Conservation (phyloP, 192 early-diverging fungal species). For the Fimicolochytrium jonesii region DNA sequence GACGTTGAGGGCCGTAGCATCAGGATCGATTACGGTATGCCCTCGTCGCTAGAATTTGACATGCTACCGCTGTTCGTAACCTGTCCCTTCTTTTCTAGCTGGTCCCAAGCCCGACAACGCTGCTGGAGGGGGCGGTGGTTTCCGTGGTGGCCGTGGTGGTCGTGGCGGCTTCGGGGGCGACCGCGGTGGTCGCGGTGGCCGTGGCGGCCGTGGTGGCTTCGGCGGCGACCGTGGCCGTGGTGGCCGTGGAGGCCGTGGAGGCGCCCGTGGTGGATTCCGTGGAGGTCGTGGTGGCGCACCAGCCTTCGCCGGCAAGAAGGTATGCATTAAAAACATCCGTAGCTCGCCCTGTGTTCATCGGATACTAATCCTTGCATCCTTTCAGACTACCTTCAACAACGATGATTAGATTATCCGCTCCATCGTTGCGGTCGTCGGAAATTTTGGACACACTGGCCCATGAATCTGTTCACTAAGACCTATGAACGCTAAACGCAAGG, state of each 20-base stretch:
- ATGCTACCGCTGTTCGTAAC: too few species aligned
- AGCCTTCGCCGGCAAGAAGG: conserved; percentile 34
- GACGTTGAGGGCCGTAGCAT: conserved; percentile 77
- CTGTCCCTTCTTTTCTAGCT: too few species aligned
- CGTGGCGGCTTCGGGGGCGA: conserved; percentile 36
- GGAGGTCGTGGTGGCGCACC: conserved; percentile 31
- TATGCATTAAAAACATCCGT: not conserved
- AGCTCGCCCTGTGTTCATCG: not conserved
- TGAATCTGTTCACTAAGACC: too few species aligned
- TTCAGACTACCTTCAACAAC: conserved; percentile 3
- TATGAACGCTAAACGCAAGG: too few species aligned
- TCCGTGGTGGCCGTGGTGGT: conserved; percentile 45
- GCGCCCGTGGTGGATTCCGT: conserved; percentile 22
- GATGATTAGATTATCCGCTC: too few species aligned
- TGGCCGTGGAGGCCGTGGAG: conserved; percentile 8
- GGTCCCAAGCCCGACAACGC: conserved; percentile 16
- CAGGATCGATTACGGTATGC: conserved; percentile 82
- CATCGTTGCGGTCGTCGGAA: too few species aligned
- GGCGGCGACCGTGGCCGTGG: conserved; percentile 16
- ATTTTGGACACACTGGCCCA: too few species aligned
- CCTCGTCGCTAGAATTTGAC: too few species aligned
- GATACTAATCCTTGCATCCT: too few species aligned
- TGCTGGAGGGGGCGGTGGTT: conserved; percentile 42
- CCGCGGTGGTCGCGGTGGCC: conserved; percentile 53
- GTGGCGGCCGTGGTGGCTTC: conserved; percentile 27